These are phyloP conservation scores for Nicotiana attenuata DNA, from an alignment of 257 asterid species.

Conservation along the genomic window DNA sequence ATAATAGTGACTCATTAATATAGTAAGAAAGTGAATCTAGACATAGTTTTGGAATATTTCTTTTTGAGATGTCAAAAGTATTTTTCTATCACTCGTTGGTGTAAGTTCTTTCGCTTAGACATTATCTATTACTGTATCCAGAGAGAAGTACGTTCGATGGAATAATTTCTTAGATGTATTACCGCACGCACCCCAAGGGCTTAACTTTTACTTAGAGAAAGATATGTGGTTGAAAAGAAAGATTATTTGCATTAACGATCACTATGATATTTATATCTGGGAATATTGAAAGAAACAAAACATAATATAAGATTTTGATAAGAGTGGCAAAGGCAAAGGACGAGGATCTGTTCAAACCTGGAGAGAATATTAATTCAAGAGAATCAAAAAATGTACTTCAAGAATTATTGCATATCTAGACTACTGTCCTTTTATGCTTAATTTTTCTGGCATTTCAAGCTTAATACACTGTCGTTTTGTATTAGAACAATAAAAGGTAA, in stretches of 20 bases:
- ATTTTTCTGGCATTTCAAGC: neutral
- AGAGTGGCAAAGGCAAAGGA: neutral
- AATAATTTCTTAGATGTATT: too few relatives aligned
- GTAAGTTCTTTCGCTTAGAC: too few relatives aligned
- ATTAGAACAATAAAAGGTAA: neutral
- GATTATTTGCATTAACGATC: neutral
- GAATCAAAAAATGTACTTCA: conserved; percentile 7
- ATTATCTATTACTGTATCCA: too few relatives aligned
- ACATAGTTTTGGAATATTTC: too few relatives aligned
- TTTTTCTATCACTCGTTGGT: too few relatives aligned
- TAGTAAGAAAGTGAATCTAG: too few relatives aligned
- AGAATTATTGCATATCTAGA: conserved; percentile 23
- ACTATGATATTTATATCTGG: neutral
- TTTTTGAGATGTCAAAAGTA: too few relatives aligned
- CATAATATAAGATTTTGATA: neutral
- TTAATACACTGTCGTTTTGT: neutral
- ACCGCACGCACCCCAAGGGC: too few relatives aligned
- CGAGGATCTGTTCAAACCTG: neutral
- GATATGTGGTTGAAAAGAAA: too few relatives aligned
- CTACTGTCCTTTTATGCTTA: conserved; percentile 20
- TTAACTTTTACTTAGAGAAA: too few relatives aligned
- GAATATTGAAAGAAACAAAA: conserved; percentile 1
- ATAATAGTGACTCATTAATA: too few relatives aligned
- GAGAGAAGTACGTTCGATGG: too few relatives aligned
- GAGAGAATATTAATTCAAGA: neutral